Conservation (phyloP, 495 filamentous ascomycete species). For the Penicillium tannophilum region DNA sequence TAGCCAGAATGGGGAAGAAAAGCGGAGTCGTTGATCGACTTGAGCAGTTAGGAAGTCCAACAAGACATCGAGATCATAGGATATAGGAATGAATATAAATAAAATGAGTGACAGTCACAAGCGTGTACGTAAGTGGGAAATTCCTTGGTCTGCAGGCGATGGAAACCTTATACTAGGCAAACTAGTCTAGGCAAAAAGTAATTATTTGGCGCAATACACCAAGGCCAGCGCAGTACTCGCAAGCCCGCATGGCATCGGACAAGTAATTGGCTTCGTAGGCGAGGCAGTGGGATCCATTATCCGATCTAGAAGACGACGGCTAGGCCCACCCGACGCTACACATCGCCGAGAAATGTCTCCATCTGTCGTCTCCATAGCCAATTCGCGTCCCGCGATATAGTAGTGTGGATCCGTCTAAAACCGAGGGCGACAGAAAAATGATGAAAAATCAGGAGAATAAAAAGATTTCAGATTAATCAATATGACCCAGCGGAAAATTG, state of each 20-base stretch:
- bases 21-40: neutral
- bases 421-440: neutral
- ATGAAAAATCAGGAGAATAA: neutral
- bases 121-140: neutral
- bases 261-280: constrained; percentile 6
- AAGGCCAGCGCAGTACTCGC: neutral
- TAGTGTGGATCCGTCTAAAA: constrained; percentile 1
- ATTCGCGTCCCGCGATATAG: constrained; percentile 18
- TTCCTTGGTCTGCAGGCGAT: neutral
- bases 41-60: neutral
- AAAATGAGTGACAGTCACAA: neutral
- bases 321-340: constrained; percentile 9
- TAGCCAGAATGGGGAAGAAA: neutral
- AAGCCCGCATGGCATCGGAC: constrained; percentile 6
- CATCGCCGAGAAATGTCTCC: constrained; percentile 5
- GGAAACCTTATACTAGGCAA: neutral
- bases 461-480: constrained; percentile 24
- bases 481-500: constrained; percentile 11
- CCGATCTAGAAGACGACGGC: constrained; percentile 10
- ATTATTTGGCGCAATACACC: neutral
- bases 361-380: constrained; percentile 2
- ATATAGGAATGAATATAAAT: neutral
- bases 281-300: constrained; percentile 9
- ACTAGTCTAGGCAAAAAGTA: neutral
- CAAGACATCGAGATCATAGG: neutral